These are phyloP conservation scores for Melampsora medusae DNA, from an alignment of 1,284 basidiomycete species.

Conservation along the genomic window DNA sequence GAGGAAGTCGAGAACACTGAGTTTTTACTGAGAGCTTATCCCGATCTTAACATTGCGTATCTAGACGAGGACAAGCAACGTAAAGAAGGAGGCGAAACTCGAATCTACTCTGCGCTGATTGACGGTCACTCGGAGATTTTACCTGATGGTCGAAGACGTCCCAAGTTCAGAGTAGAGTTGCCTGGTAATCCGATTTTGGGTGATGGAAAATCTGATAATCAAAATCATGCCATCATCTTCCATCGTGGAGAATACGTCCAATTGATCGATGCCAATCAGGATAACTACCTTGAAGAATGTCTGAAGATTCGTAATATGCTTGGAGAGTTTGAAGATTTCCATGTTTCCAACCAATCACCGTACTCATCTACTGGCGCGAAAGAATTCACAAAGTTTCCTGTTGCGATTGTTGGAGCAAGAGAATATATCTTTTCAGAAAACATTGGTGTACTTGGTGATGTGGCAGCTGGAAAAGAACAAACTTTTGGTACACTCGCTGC, in stretches of 20 bases:
- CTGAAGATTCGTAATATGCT: slow-evolving; percentile 98
- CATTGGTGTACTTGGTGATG: slow-evolving; percentile 96
- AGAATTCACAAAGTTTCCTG: slow-evolving; percentile 75
- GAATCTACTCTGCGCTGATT: slow-evolving; percentile 92
- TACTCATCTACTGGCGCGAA: slow-evolving; percentile 72
- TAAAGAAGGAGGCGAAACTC: slow-evolving; percentile 91
- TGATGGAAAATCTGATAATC: slow-evolving; percentile 99
- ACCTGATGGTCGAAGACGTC: slow-evolving; percentile 79
- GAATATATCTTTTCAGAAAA: slow-evolving; percentile 99
- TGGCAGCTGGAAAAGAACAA: slow-evolving; percentile 98
- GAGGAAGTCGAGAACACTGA: slow-evolving; percentile 99
- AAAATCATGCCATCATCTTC: slow-evolving; percentile 99
- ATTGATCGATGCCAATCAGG: slow-evolving; percentile 98
- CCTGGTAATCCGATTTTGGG: slow-evolving; percentile 98
- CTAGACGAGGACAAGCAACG: slow-evolving; percentile 87
- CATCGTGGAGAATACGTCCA: slow-evolving; percentile 98
- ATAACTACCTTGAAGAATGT: slow-evolving; percentile 99
- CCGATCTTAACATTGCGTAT: slow-evolving; percentile 96
- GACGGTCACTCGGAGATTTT: slow-evolving; percentile 97
- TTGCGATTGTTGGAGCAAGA: slow-evolving; percentile 95
- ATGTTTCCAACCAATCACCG: slow-evolving; percentile 79
- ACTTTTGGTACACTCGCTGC: slow-evolving; percentile 97
- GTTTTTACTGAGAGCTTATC: slow-evolving; percentile 96
- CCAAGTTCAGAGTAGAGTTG: slow-evolving; percentile 97
- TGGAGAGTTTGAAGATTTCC: slow-evolving; percentile 94